Conservation (phyloP, 257 asterid genomes). For the Nicotiana obtusifolia region DNA sequence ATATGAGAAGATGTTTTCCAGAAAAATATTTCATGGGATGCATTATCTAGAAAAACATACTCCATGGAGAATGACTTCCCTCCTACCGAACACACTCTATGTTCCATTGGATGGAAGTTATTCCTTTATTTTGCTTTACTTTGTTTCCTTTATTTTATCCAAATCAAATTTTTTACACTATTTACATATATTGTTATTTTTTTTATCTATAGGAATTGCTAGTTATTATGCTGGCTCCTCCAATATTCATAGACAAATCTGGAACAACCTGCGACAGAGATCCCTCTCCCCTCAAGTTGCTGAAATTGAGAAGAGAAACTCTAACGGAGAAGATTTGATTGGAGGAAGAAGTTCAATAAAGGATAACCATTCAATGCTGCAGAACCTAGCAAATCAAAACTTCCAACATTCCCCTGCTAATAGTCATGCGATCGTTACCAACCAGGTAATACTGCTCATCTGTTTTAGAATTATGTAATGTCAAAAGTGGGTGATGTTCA, state of each 20-base stretch:
- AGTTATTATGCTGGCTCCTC: too few relatives aligned
- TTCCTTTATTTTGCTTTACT: too few relatives aligned
- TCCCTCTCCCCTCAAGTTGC: neutral
- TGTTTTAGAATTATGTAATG: neutral
- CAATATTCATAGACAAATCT: neutral
- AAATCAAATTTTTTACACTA: too few relatives aligned
- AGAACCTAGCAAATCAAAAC: neutral
- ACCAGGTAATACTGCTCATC: neutral
- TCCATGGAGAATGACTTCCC: too few relatives aligned
- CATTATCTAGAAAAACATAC: neutral
- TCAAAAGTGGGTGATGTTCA: neutral
- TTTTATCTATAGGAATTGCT: too few relatives aligned
- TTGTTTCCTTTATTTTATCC: too few relatives aligned
- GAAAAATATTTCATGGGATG: too few relatives aligned
- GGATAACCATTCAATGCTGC: neutral
- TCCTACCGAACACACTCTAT: too few relatives aligned
- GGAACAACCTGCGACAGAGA: neutral
- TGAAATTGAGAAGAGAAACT: neutral
- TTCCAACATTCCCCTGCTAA: neutral
- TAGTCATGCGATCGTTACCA: neutral
- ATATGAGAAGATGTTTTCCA: too few relatives aligned
- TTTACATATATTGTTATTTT: too few relatives aligned
- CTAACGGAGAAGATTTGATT: neutral
- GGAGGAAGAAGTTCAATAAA: neutral
- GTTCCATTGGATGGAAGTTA: too few relatives aligned